phyloP scores from a whole-genome alignment of 2,329 filamentous ascomycete genomes.

The Cercospora sojina region DNA sequence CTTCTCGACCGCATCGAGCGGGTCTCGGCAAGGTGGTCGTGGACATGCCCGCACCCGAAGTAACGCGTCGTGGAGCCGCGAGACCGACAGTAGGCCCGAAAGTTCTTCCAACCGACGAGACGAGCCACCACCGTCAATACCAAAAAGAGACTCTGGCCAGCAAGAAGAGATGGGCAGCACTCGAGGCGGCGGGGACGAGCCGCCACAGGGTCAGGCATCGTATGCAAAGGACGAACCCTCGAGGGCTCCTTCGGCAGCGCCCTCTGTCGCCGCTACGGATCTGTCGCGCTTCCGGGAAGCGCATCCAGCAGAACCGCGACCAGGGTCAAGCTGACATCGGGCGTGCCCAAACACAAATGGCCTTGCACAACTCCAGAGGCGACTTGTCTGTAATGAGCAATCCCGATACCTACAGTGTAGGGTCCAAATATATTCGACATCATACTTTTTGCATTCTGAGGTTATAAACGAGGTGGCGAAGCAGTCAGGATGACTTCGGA shows the following conservation, averaged over 20 bases:
- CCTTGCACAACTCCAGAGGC: not conserved
- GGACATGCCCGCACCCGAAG: constrained; percentile 65
- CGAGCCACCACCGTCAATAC: constrained; percentile 15
- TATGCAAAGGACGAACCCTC: constrained; percentile 17
- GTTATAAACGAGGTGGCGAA: not conserved
- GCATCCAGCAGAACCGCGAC: constrained; percentile 23
- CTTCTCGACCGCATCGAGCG: constrained; percentile 57
- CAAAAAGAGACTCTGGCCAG: constrained; percentile 6
- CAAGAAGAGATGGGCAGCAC: constrained; percentile 13
- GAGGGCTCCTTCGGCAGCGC: constrained; percentile 7
- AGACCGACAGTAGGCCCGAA: constrained; percentile 26
- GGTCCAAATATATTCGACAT: not conserved
- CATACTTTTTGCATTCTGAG: not conserved
- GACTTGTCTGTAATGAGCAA: not conserved
- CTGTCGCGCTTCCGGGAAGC: constrained; percentile 16
- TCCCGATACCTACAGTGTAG: not conserved
- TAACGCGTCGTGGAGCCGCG: constrained; percentile 53
- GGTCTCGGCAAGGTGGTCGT: constrained; percentile 56
- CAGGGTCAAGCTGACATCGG: constrained; percentile 25
- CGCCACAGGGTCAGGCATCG: constrained; percentile 13
- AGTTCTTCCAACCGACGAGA: constrained; percentile 26
- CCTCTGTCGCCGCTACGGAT: constrained; percentile 9
- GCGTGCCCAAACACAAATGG: not conserved
- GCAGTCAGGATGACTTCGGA: not conserved
- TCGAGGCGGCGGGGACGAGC: constrained; percentile 12